phyloP scores from a whole-genome alignment of 139 green algal species.

The Diplosphaera chodatii region DNA sequence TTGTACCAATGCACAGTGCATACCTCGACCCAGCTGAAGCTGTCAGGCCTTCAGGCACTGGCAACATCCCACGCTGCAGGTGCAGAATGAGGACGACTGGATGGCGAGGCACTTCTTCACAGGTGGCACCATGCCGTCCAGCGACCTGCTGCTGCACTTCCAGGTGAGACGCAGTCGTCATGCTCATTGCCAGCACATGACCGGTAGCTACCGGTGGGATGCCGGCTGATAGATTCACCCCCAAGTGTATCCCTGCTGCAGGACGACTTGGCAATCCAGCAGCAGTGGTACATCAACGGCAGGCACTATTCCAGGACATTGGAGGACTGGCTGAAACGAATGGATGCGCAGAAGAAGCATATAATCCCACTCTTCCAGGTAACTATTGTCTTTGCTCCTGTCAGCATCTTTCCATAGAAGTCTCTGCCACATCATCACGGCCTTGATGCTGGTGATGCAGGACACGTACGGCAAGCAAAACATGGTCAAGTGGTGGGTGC shows the following conservation, averaged over 20 bases:
- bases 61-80: slow-evolving; percentile 25
- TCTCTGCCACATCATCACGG: no score
- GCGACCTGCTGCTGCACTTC: slow-evolving; percentile 87
- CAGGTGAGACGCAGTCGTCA: slow-evolving; percentile 24
- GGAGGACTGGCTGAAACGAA: slow-evolving; percentile 79
- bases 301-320: slow-evolving; percentile 81
- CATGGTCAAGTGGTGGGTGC: slow-evolving; percentile 53
- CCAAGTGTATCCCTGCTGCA: no score
- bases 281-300: slow-evolving; percentile 82
- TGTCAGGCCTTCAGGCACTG: no score
- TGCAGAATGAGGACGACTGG: slow-evolving; percentile 78
- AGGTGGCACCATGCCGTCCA: slow-evolving; percentile 89
- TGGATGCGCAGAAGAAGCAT: slow-evolving; percentile 36
- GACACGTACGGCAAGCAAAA: slow-evolving; percentile 59
- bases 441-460: slow-evolving; percentile 9
- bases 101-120: slow-evolving; percentile 94
- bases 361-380: slow-evolving; percentile 45
- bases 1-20: no score
- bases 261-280: slow-evolving; percentile 64
- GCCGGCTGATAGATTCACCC: no score
- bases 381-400: no score
- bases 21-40: no score
- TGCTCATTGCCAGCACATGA: no score
- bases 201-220: no score
- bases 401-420: no score